These are phyloP conservation scores for Ricinus communis DNA, from an alignment of 345 rosid species.

Conservation along the genomic window DNA sequence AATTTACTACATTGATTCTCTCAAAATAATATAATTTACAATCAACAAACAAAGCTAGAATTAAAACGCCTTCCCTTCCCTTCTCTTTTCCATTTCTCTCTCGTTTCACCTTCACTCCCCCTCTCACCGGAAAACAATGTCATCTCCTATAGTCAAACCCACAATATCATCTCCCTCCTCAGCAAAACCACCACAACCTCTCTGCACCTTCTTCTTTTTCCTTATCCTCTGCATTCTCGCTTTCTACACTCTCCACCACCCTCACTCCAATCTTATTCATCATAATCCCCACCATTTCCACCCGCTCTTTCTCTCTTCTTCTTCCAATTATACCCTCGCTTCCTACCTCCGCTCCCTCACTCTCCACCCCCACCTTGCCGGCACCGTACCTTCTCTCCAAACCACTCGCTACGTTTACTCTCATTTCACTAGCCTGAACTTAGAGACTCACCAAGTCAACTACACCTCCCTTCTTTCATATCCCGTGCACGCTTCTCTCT, in stretches of 20 bases:
- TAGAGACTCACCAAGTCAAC: slow-evolving; percentile 51
- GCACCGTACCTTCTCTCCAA: slow-evolving; percentile 59
- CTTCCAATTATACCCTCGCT: slow-evolving; percentile 67
- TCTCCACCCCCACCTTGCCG: slow-evolving; percentile 79
- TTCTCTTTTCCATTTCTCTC: too few species aligned
- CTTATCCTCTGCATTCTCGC: slow-evolving; percentile 53
- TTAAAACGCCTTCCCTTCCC: too few species aligned
- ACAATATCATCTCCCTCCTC: slow-evolving; percentile 22
- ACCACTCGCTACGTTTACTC: slow-evolving; percentile 52
- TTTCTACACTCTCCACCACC: slow-evolving; percentile 50
- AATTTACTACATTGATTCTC: too few species aligned
- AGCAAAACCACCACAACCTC: slow-evolving; percentile 44
- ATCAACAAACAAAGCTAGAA: too few species aligned
- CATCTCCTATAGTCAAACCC: slow-evolving; percentile 38
- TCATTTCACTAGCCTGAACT: slow-evolving; percentile 57
- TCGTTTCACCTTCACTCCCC: background rate
- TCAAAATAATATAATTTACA: too few species aligned
- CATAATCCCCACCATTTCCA: slow-evolving; percentile 37
- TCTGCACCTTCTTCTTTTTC: slow-evolving; percentile 48
- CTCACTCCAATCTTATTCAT: slow-evolving; percentile 13
- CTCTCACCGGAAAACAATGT: too few species aligned
- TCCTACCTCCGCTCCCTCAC: slow-evolving; percentile 82
- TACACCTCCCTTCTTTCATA: slow-evolving; percentile 72
- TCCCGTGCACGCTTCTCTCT: slow-evolving; percentile 53
- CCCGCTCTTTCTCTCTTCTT: slow-evolving; percentile 60